Conservation (phyloP, 192 early-diverging fungal genomes). For the Entophlyctis luteolus region DNA sequence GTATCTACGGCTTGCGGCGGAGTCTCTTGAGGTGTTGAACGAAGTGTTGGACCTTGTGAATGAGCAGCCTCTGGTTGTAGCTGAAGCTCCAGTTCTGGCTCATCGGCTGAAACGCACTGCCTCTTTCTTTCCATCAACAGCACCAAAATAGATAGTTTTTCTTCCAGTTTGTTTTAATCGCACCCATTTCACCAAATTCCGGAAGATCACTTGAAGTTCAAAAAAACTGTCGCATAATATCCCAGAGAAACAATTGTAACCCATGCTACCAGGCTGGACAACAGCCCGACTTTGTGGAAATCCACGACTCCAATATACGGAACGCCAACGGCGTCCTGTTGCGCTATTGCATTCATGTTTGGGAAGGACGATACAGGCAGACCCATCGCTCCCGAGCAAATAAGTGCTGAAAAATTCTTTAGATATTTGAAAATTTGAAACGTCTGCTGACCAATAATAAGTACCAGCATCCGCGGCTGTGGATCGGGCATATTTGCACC, state of each 20-base stretch:
- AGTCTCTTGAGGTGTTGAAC: conserved; percentile 9
- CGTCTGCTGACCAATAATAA: conserved; percentile 57
- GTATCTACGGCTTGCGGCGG: conserved; percentile 15
- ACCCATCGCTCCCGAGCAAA: conserved; percentile 88
- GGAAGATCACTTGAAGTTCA: conserved; percentile 32
- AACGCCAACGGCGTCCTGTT: conserved; percentile 82
- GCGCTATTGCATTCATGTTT: conserved; percentile 94
- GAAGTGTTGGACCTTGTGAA: conserved; percentile 15
- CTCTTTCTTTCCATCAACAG: conserved; percentile 9
- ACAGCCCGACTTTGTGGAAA: conserved; percentile 80
- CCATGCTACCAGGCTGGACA: conserved; percentile 67
- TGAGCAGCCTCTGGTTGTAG: conserved; percentile 2
- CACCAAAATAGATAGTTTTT: not conserved
- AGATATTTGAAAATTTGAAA: conserved; percentile 11
- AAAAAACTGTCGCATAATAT: conserved; percentile 63
- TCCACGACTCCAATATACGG: conserved; percentile 78
- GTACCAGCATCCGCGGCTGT: conserved; percentile 73
- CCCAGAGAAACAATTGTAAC: conserved; percentile 69
- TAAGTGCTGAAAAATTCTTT: conserved; percentile 53
- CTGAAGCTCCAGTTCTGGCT: not conserved
- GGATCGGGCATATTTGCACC: conserved; percentile 76
- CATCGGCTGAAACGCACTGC: conserved; percentile 22
- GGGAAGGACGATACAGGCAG: conserved; percentile 93
- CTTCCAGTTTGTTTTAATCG: not conserved
- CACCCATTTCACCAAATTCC: not conserved